phyloP scores from a whole-genome alignment of 1,284 basidiomycete genomes.

The Gastroboletus turbinatus region DNA sequence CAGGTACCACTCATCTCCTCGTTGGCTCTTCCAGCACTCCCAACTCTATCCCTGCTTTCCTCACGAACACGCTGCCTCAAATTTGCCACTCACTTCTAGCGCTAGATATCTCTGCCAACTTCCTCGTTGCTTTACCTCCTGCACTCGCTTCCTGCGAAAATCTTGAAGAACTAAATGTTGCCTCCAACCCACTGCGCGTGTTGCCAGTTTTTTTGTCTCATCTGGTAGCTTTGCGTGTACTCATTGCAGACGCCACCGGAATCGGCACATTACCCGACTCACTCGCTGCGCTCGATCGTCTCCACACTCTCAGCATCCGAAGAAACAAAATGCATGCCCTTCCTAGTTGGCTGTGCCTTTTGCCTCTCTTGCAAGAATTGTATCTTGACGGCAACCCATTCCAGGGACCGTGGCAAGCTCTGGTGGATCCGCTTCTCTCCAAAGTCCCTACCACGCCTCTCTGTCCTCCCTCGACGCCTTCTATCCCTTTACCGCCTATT shows the following conservation, averaged over 20 bases:
- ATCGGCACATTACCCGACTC: conserved; percentile 73
- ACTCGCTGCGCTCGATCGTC: conserved; percentile 64
- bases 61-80: conserved; percentile 65
- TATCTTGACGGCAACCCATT: conserved; percentile 94
- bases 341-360: conserved; percentile 89
- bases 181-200: conserved; percentile 83
- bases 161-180: conserved; percentile 94
- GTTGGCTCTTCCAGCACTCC: conserved; percentile 77
- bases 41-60: conserved; percentile 71
- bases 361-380: conserved; percentile 81
- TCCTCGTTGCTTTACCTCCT: conserved; percentile 78
- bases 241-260: conserved; percentile 88
- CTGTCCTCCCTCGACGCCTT: conserved; percentile 68
- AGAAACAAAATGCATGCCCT: conserved; percentile 88
- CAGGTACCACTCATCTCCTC: conserved; percentile 88
- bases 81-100: conserved; percentile 80
- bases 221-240: conserved; percentile 76
- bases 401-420: conserved; percentile 85
- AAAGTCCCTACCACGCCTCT: conserved; percentile 58
- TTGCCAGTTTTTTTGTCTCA: conserved; percentile 82
- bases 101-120: conserved; percentile 88
- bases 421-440: conserved; percentile 79
- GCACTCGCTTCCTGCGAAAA: conserved; percentile 73
- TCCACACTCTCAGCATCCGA: conserved; percentile 87
- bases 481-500: conserved; percentile 51